phyloP scores from a whole-genome alignment of 108 stramenopile species.

The Skeletonema menzelii region DNA sequence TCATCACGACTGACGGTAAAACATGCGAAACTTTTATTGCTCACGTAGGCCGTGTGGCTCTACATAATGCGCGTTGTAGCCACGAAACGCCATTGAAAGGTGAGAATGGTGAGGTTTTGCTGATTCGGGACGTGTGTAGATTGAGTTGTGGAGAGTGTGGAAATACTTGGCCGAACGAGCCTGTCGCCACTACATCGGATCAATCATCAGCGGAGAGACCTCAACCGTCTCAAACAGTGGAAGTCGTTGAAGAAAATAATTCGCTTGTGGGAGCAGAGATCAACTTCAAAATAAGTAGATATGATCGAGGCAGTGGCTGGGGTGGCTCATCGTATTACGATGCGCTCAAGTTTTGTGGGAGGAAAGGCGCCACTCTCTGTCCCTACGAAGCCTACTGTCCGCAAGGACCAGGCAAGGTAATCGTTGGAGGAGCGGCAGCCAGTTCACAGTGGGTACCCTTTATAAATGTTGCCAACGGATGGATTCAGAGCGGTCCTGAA shows the following conservation, averaged over 20 bases:
- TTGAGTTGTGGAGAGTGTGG: neutral
- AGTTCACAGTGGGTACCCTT: slow-evolving; percentile 13
- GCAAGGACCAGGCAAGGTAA: slow-evolving; percentile 16
- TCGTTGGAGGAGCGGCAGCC: slow-evolving; percentile 11
- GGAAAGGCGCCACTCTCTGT: slow-evolving; percentile 6
- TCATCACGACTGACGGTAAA: neutral
- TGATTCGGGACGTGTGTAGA: neutral
- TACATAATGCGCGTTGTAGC: neutral
- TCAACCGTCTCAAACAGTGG: neutral
- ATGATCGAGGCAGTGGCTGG: slow-evolving; percentile 9
- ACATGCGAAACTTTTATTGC: neutral
- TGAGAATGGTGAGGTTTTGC: slow-evolving; percentile 2
- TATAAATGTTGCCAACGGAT: slow-evolving; percentile 30
- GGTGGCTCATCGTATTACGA: slow-evolving; percentile 14
- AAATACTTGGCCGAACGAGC: neutral
- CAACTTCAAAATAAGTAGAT: neutral
- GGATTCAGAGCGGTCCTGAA: slow-evolving; percentile 24
- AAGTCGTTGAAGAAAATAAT: slow-evolving; percentile 1
- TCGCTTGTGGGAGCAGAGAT: neutral
- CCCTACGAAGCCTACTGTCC: slow-evolving; percentile 42
- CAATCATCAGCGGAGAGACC: too few relatives aligned
- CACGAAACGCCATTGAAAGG: slow-evolving; percentile 1
- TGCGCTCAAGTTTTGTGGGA: slow-evolving; percentile 28
- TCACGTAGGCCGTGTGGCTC: neutral
- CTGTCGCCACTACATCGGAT: neutral